These are phyloP conservation scores for Huntiella savannae DNA, from an alignment of 2,329 filamentous ascomycete genomes.

Conservation along the genomic window DNA sequence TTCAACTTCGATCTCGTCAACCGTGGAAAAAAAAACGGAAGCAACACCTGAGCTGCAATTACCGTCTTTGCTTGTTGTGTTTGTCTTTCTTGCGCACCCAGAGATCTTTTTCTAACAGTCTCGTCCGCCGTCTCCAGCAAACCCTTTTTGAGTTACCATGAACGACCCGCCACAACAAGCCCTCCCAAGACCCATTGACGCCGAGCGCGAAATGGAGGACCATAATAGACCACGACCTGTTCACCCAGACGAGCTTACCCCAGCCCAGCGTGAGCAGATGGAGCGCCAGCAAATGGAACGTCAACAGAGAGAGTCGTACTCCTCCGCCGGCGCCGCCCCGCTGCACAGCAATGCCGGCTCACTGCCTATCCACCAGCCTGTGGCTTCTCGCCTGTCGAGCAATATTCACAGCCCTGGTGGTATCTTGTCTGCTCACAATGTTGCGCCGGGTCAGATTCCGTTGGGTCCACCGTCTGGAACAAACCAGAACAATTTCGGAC, in stretches of 20 bases:
- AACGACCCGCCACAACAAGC: constrained; percentile 28
- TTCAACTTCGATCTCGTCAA: no score
- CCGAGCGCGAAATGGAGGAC: constrained; percentile 30
- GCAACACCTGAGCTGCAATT: no score
- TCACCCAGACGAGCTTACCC: constrained; percentile 26
- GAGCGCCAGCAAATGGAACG: constrained; percentile 28
- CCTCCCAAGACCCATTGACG: constrained; percentile 24
- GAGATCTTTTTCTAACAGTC: no score
- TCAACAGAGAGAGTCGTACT: constrained; percentile 46
- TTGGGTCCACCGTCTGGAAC: constrained; percentile 31
- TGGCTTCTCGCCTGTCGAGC: constrained; percentile 60
- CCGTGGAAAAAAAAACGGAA: no score
- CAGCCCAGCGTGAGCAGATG: constrained; percentile 19
- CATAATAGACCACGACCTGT: constrained; percentile 24
- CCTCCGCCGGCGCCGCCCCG: constrained; percentile 52
- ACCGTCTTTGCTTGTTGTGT: no score
- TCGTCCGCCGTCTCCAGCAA: no score
- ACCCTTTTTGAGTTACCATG: constrained; percentile 19
- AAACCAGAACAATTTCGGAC: constrained; percentile 29
- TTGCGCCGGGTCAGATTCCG: constrained; percentile 33
- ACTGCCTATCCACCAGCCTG: constrained; percentile 84
- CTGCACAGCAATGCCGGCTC: constrained; percentile 79
- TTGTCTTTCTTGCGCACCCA: no score
- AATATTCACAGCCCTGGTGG: constrained; percentile 87
- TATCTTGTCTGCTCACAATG: constrained; percentile 55